Conservation (phyloP, 768 basidiomycete genomes). For the Russula olivacea region DNA sequence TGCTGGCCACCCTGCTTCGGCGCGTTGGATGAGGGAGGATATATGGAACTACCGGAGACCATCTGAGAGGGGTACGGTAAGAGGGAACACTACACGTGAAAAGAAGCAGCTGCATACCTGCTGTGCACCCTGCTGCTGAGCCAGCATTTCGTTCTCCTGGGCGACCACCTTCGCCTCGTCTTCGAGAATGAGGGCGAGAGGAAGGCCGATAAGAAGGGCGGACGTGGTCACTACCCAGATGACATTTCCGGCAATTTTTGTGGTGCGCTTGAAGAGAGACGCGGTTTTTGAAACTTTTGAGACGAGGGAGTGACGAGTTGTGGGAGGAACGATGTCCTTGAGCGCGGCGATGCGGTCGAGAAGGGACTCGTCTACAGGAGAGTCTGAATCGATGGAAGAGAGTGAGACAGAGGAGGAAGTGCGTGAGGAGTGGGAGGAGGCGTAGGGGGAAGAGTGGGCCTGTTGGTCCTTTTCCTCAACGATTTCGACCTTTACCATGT, state of each 20-base stretch:
- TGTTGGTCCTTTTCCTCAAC: slow-evolving; percentile 73
- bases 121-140: slow-evolving; percentile 89
- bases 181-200: slow-evolving; percentile 87
- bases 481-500: slow-evolving; percentile 92
- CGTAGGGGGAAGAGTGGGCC: slow-evolving; percentile 57
- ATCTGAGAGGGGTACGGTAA: slow-evolving; percentile 15
- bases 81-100: background rate
- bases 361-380: slow-evolving; percentile 71
- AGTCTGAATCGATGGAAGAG: slow-evolving; percentile 70
- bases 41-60: slow-evolving; percentile 22
- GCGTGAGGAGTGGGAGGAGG: slow-evolving; percentile 67
- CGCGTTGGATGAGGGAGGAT: slow-evolving; percentile 19
- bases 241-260: slow-evolving; percentile 75
- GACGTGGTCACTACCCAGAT: slow-evolving; percentile 96
- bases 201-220: slow-evolving; percentile 88
- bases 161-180: slow-evolving; percentile 93
- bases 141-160: slow-evolving; percentile 91
- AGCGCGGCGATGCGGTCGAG: slow-evolving; percentile 86
- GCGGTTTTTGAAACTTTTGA: slow-evolving; percentile 55
- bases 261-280: slow-evolving; percentile 56
- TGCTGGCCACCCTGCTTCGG: slow-evolving; percentile 21
- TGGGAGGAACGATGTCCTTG: slow-evolving; percentile 92
- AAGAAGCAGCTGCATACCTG: slow-evolving; percentile 45
- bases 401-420: slow-evolving; percentile 68
- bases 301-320: slow-evolving; percentile 73